These are phyloP conservation scores for Dipteronia sinensis DNA, from an alignment of 345 rosid species.

Conservation along the genomic window DNA sequence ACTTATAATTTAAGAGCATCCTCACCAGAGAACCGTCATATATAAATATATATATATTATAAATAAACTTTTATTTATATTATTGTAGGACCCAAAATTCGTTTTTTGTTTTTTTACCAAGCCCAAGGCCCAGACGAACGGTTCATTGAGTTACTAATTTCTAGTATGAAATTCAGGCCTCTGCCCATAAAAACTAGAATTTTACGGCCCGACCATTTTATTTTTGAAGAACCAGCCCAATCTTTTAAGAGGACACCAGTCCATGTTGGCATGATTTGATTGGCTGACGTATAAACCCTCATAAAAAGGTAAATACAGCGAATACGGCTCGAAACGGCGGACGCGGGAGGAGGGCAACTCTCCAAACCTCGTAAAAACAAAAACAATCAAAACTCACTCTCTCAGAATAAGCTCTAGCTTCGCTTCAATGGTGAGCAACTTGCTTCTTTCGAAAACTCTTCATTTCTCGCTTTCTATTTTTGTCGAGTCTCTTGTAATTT, in stretches of 20 bases:
- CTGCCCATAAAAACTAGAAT: not conserved
- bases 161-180: not conserved
- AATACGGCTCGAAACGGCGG: not conserved
- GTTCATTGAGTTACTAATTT: too few species aligned
- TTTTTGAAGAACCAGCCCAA: not conserved
- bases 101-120: too few species aligned
- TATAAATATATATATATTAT: too few species aligned
- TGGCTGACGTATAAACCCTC: not conserved
- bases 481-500: not conserved
- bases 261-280: not conserved
- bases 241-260: not conserved
- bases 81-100: not conserved
- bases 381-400: not conserved
- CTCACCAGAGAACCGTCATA: too few species aligned
- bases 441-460: too few species aligned
- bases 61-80: too few species aligned
- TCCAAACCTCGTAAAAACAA: constrained; percentile 9
- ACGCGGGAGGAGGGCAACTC: not conserved
- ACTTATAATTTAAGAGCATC: too few species aligned
- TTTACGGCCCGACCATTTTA: too few species aligned
- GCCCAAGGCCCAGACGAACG: not conserved
- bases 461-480: not conserved
- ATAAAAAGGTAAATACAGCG: too few species aligned
- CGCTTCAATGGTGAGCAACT: constrained; percentile 24
- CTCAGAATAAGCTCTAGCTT: not conserved